These are phyloP conservation scores for Plantago coronopus DNA, from an alignment of 305 asterid genomes.

Conservation along the genomic window DNA sequence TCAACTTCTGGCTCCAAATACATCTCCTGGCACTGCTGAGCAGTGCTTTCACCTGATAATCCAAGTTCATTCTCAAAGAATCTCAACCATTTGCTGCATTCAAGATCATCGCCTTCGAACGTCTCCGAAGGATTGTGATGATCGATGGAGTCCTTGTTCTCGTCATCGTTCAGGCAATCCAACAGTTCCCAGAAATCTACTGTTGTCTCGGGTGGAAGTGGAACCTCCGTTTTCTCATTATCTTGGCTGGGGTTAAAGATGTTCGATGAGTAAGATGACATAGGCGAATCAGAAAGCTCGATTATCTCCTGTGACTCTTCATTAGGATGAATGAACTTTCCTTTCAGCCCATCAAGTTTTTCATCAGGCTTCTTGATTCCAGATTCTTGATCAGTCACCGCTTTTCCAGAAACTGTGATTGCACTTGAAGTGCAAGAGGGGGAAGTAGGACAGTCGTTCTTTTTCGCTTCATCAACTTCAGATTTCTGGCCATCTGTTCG, in stretches of 20 bases:
- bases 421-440: constrained; percentile 32
- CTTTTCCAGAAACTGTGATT: constrained; percentile 2
- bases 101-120: constrained; percentile 20
- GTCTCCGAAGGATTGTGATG: not conserved
- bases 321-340: not conserved
- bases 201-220: constrained; percentile 35
- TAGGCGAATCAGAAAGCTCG: constrained; percentile 11
- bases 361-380: not conserved
- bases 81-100: constrained; percentile 38
- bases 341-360: not conserved
- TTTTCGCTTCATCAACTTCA: constrained; percentile 18
- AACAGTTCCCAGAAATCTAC: constrained; percentile 44
- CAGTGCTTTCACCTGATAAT: constrained; percentile 24
- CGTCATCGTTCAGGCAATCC: constrained; percentile 23
- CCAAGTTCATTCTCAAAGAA: constrained; percentile 56
- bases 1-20: constrained; percentile 27
- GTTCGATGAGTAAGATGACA: constrained; percentile 19
- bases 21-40: constrained; percentile 17
- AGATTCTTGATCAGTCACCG: not conserved
- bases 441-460: constrained; percentile 6
- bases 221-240: constrained; percentile 28
- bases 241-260: constrained; percentile 18
- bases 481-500: not conserved
- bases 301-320: constrained; percentile 16
- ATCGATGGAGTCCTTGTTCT: not conserved